These are phyloP conservation scores for Henningerozyma blattae DNA, from an alignment of 805 yeast species.

Conservation along the genomic window DNA sequence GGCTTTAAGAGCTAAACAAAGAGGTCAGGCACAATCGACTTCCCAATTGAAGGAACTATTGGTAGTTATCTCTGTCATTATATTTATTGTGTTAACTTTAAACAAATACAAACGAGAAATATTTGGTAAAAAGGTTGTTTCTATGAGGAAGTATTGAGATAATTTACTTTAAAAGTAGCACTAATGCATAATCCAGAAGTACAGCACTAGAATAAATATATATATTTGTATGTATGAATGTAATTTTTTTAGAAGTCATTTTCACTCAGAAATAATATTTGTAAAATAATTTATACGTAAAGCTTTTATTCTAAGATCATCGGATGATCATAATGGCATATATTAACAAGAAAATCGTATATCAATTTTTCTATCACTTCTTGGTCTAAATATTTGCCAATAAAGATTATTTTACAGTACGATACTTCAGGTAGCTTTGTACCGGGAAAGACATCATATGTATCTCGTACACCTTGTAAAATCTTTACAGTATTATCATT, in stretches of 20 bases:
- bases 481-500: constrained; percentile 36
- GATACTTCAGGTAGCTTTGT: constrained; percentile 19
- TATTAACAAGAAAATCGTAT: constrained; percentile 3
- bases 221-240: too few relatives aligned
- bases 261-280: too few relatives aligned
- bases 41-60: background rate
- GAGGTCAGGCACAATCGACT: constrained; percentile 3
- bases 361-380: constrained; percentile 22
- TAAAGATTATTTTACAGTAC: constrained; percentile 54
- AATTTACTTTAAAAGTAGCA: too few relatives aligned
- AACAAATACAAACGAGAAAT: background rate
- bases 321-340: too few relatives aligned
- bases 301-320: too few relatives aligned
- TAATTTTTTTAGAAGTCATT: too few relatives aligned
- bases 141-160: too few relatives aligned
- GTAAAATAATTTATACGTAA: too few relatives aligned
- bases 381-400: constrained; percentile 51
- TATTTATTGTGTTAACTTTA: background rate
- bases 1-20: background rate
- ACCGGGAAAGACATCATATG: constrained; percentile 63
- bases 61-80: background rate
- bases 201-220: too few relatives aligned
- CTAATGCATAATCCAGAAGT: too few relatives aligned
- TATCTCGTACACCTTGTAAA: constrained; percentile 86
- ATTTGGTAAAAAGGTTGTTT: too few relatives aligned